A percentile compares a stretch with the other conserved stretches of the same genome.
Conservation (phyloP, 2,329 filamentous ascomycete species). For the Exophiala lecanii-corni region DNA sequence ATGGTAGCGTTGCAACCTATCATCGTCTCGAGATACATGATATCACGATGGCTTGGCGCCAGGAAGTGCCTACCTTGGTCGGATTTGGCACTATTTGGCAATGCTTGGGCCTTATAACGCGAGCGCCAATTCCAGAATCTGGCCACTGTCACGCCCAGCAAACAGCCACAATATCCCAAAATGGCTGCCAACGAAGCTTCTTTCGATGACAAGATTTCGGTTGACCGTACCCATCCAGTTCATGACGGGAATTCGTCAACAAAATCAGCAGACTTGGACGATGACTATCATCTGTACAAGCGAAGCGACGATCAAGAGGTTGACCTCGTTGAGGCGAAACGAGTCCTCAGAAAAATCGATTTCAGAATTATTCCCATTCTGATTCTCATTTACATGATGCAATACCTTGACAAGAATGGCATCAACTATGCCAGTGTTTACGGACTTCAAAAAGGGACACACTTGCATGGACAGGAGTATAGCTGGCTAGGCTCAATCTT, state of each 20-base stretch:
- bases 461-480: constrained; percentile 43
- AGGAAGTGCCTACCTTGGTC: neutral
- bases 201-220: constrained; percentile 14
- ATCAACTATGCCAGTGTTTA: constrained; percentile 44
- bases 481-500: constrained; percentile 46
- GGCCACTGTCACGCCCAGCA: too few species aligned
- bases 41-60: neutral
- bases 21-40: neutral
- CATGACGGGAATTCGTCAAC: constrained; percentile 5
- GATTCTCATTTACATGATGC: constrained; percentile 22
- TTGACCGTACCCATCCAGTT: constrained; percentile 9
- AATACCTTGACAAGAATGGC: constrained; percentile 25
- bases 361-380: constrained; percentile 20
- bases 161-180: constrained; percentile 3
- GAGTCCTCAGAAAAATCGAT: constrained; percentile 24
- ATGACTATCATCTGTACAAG: constrained; percentile 37
- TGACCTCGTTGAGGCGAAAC: constrained; percentile 19
- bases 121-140: neutral
- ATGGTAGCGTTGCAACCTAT: too few species aligned
- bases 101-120: neutral
- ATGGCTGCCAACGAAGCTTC: constrained; percentile 12
- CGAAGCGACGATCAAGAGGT: constrained; percentile 27
- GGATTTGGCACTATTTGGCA: too few species aligned
- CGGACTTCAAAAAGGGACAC: constrained; percentile 25
- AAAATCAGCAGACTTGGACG: constrained; percentile 29